Percentiles rank a stretch among this genome's conserved stretches.
phyloP scores from a whole-genome alignment of 1,284 basidiomycete genomes.

The Trichosporon coremiiforme region DNA sequence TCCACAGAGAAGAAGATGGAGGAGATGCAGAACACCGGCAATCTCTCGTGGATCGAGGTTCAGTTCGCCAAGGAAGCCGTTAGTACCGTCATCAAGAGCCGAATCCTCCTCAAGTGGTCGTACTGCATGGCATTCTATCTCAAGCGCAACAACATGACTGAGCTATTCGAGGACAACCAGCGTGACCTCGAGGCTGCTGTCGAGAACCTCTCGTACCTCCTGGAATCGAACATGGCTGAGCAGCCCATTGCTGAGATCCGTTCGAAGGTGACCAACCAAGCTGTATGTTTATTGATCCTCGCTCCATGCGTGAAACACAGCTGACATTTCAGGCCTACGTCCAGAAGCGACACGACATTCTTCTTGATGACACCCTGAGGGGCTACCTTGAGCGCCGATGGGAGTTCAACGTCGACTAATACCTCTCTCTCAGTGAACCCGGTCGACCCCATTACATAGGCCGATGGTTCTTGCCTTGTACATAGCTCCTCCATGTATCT shows the following conservation, averaged over 20 bases:
- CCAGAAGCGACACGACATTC: slow-evolving; percentile 90
- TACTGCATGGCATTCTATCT: slow-evolving; percentile 99
- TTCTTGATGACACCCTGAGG: slow-evolving; percentile 88
- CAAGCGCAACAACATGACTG: slow-evolving; percentile 84
- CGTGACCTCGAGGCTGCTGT: slow-evolving; percentile 92
- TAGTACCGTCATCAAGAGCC: slow-evolving; percentile 83
- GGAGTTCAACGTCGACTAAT: slow-evolving; percentile 51
- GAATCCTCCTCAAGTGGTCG: slow-evolving; percentile 97
- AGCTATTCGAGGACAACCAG: slow-evolving; percentile 97
- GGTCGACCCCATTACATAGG: slow-evolving; percentile 18
- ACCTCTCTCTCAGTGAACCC: slow-evolving; percentile 17
- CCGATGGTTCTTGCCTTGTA: slow-evolving; percentile 7
- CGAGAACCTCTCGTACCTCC: slow-evolving; percentile 87
- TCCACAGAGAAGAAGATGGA: slow-evolving; percentile 99
- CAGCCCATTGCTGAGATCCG: slow-evolving; percentile 79
- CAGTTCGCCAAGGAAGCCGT: slow-evolving; percentile 99
- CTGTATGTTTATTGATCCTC: slow-evolving; percentile 61
- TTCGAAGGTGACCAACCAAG: slow-evolving; percentile 92
- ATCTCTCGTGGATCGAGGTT: slow-evolving; percentile 96
- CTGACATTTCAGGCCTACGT: slow-evolving; percentile 74
- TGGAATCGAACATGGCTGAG: slow-evolving; percentile 83
- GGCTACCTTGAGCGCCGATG: slow-evolving; percentile 75
- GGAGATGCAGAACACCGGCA: slow-evolving; percentile 91
- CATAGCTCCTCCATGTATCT: slow-evolving; percentile 13
- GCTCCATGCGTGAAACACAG: background rate